Conservation (phyloP, 1,139 yeast genomes). For the Meyerozyma carpophila region DNA sequence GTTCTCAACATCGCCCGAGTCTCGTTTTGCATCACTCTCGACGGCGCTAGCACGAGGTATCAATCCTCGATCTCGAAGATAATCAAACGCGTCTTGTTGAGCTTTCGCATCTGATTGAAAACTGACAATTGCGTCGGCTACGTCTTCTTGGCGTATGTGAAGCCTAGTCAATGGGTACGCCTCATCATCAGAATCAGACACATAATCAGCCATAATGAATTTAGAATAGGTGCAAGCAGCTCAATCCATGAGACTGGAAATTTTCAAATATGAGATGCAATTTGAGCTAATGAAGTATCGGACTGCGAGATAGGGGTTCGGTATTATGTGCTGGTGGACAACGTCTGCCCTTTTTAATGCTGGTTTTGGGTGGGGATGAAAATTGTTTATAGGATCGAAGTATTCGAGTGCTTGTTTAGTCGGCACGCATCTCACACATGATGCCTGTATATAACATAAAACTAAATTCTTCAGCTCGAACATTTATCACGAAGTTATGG, state of each 20-base stretch:
- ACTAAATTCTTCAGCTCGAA: background rate
- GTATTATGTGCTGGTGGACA: no score
- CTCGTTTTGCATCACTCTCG: constrained; percentile 1
- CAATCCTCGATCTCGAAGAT: background rate
- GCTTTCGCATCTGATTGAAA: background rate
- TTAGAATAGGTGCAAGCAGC: background rate
- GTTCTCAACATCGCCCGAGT: constrained; percentile 7
- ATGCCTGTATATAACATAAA: background rate
- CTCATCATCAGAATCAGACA: constrained; percentile 13
- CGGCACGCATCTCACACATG: no score
- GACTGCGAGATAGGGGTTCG: background rate
- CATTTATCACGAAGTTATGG: background rate
- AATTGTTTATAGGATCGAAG: no score
- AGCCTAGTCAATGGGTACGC: background rate
- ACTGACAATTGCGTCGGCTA: background rate
- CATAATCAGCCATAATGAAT: constrained; percentile 8
- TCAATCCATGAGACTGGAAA: background rate
- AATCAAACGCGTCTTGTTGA: background rate
- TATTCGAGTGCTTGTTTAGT: no score
- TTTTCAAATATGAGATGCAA: background rate
- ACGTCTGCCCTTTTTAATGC: no score
- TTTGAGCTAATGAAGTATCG: background rate
- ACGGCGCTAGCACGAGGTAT: background rate
- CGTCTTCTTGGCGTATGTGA: background rate
- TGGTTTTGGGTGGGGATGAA: no score